Conservation (phyloP, 345 rosid genomes). For the Eucalyptus pumila region DNA sequence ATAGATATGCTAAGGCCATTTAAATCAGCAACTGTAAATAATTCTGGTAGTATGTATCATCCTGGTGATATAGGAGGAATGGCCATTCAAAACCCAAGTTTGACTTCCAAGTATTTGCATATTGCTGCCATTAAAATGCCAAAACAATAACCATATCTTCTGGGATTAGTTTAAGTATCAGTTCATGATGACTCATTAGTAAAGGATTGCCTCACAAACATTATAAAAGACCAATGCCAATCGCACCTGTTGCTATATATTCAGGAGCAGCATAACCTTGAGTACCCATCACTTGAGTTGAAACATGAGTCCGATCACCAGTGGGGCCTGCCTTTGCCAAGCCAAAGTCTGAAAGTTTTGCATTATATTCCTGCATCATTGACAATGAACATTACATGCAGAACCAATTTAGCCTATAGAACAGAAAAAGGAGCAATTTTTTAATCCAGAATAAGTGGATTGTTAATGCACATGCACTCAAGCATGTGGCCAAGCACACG, state of each 20-base stretch:
- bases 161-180: not conserved
- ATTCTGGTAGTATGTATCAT: not conserved
- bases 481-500: not conserved
- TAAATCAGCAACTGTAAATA: not conserved
- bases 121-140: not conserved
- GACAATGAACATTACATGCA: not conserved
- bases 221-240: not conserved
- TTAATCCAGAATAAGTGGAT: not conserved
- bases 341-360: constrained; percentile 62
- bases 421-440: not conserved
- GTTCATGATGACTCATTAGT: not conserved
- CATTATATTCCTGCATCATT: constrained; percentile 33
- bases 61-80: not conserved
- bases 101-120: not conserved
- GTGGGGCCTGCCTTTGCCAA: constrained; percentile 56
- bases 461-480: not conserved
- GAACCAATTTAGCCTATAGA: not conserved
- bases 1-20: not conserved
- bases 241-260: constrained; percentile 44
- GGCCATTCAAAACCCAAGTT: not conserved
- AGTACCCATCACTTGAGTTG: constrained; percentile 51
- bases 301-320: constrained; percentile 36
- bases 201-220: not conserved
- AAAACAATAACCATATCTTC: not conserved
- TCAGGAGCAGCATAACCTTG: constrained; percentile 58